A percentile compares a stretch with the other conserved stretches of the same genome.
phyloP scores from a whole-genome alignment of 2,329 filamentous ascomycete genomes.

The Pleurostoma richardsiae region DNA sequence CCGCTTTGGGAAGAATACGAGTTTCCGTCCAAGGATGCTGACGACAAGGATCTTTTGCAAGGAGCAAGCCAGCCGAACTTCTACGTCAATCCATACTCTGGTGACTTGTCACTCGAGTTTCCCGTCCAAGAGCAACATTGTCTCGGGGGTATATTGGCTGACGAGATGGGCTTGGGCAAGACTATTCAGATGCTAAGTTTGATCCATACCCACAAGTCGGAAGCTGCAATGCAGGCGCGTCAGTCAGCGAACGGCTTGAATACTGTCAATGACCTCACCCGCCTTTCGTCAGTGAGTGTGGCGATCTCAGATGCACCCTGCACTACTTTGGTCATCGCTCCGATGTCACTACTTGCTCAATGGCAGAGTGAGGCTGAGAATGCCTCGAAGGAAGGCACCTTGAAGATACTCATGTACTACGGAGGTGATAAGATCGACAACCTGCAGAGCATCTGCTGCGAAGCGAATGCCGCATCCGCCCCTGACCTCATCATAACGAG shows the following conservation, averaged over 20 bases:
- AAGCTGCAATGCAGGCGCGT: conserved; percentile 37
- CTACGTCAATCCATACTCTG: conserved; percentile 96
- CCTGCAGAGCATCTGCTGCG: conserved; percentile 72
- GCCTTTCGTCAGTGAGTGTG: conserved; percentile 52
- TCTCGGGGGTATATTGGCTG: conserved; percentile 85
- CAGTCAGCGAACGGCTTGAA: conserved; percentile 18
- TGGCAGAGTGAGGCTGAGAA: conserved; percentile 96
- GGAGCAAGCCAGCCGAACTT: conserved; percentile 68
- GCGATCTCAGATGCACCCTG: conserved; percentile 67
- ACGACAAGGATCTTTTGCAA: conserved; percentile 68
- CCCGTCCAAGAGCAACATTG: conserved; percentile 93
- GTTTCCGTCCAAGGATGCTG: conserved; percentile 84
- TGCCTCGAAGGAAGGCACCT: conserved; percentile 75
- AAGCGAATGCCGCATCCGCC: conserved; percentile 66
- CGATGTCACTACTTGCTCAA: conserved; percentile 92
- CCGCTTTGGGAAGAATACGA: conserved; percentile 94
- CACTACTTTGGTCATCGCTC: conserved; percentile 92
- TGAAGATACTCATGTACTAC: conserved; percentile 88
- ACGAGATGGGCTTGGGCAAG: conserved; percentile 97
- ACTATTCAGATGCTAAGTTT: conserved; percentile 98
- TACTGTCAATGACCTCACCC: conserved; percentile 57
- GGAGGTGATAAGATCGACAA: conserved; percentile 79
- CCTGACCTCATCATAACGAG: conserved; percentile 93
- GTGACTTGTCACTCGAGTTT: conserved; percentile 86
- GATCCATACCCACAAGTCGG: conserved; percentile 75